Base-by-base conservation (phyloP, 2,329 filamentous ascomycete species). In the Aspergillus japonicus region DNA sequence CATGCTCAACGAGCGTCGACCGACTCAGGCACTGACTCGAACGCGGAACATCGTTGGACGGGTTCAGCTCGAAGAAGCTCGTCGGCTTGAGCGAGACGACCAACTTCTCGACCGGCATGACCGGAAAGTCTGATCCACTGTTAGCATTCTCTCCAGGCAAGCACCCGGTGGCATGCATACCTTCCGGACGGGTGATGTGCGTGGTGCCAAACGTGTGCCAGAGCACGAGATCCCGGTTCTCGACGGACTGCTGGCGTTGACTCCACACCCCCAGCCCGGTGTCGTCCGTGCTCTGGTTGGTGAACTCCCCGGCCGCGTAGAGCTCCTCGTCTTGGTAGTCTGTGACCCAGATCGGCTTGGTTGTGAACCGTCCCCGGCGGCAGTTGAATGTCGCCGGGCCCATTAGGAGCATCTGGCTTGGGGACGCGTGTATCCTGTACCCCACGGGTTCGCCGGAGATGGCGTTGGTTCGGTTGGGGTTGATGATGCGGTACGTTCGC, bases 401-500 rank as follows among this genome's bases (percentile, higher is more conserved):
- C 0, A 84, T 81, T 5, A 87, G 76, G 35, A 87, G 78, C 64
- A 83, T 79, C 66, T 87, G 84, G 69, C 82, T 85, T 8, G 81
- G 80, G 5, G 77, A 78, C 0, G 79, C 76, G 78, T 71, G 50
- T 12, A 87, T 76, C 63, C 85, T 86, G 70, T 84, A 87, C 0
- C 77, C 82, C 1, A 85, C 80, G 0, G 82, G 76, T 1, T 78
- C 78, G 5, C 77, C 76, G 26, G 83, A 85, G 58, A 85, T 68
- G 0, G 80, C 74, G 69, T 87, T 87, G 19, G 68, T 71, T 5
- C 78, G 69, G 2, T 72, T 65, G 8, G 81, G 76, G 64, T 86
- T 86, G 67, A 84, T 75, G 53, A 87, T 83, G 65, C 85, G 85
- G 79, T 85, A 86, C 4, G 74, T 76, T 29, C 84, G 79, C 66